Base-by-base conservation (phyloP, 768 basidiomycete genomes). In the Asterophora lycoperdoides region DNA sequence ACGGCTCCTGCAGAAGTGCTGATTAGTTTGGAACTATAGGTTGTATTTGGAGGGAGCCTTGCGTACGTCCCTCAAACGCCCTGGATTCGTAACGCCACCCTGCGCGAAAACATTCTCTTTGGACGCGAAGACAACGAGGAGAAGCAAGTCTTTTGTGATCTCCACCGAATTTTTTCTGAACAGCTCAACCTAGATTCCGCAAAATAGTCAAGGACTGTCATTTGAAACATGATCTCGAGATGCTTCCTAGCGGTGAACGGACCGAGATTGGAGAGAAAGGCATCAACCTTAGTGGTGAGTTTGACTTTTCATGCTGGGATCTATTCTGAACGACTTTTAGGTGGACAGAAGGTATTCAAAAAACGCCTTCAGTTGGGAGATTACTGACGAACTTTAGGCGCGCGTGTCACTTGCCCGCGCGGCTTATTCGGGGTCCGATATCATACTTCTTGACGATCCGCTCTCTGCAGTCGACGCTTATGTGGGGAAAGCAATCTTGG, bases 221-320 rank as follows among this genome's bases (percentile, higher is more conserved):
- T 30, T 66, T 93, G 40, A 74, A 78, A 46, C 80, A 79, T 26
- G 89, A 93, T 62, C 69, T 93, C 3, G 77, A 80, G 34, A 77
- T 86, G 54, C 70, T 93, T 8, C 81, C 86, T 0, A 65, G 86
- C 41, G 84, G 85, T 4, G 83, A 88, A 61, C 54, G 70, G 32
- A 86, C 85, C 0, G 80, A 84, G 62, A 83, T 88, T 41, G 86
- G 86, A 18, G 88, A 92, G 66, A 84, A 84, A 59, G 89, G 88
- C 0, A 82, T 85, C 54, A 84, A 80, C 63, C 64, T 83, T 33
- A 81, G 79, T 53, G 83, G 82, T 72, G 59, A 54, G 60, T 61
- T 23, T 6, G 3, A 23, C 23, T 6, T 23, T 3, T 23, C 6
- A 23, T 23, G 23, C 23, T 6, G 23, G 23, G 6, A 3, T 23